phyloP scores from a whole-genome alignment of 2,329 filamentous ascomycete species.

The Colletotrichum cuscutae region DNA sequence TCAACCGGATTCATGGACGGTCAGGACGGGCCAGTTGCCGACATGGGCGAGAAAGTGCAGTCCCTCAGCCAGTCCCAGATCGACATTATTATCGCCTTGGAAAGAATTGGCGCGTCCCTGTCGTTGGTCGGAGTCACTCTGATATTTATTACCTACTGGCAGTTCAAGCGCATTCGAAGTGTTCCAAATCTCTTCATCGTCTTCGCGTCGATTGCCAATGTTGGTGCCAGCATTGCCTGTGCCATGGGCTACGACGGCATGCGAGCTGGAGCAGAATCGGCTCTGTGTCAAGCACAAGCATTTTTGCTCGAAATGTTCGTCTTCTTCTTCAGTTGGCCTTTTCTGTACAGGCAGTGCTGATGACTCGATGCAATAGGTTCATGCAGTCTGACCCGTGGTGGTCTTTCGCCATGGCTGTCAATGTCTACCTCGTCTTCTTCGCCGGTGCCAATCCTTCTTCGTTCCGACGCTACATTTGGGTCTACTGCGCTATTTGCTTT shows the following conservation, averaged over 20 bases:
- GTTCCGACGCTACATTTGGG: conserved; percentile 77
- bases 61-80: conserved; percentile 49
- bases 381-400: conserved; percentile 81
- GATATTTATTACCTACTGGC: conserved; percentile 63
- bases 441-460: conserved; percentile 70
- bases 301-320: conserved; percentile 76
- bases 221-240: conserved; percentile 72
- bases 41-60: neutral
- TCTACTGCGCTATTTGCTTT: conserved; percentile 77
- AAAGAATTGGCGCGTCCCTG: conserved; percentile 64
- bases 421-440: conserved; percentile 79
- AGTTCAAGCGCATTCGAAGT: conserved; percentile 63
- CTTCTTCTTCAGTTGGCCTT: neutral
- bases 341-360: neutral
- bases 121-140: conserved; percentile 61
- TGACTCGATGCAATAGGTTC: conserved; percentile 64
- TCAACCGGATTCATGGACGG: neutral
- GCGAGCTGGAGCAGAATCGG: conserved; percentile 58
- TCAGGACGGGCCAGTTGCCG: neutral
- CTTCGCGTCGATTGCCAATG: conserved; percentile 69
- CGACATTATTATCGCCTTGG: conserved; percentile 56
- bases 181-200: conserved; percentile 72
- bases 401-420: conserved; percentile 85
- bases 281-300: conserved; percentile 70
- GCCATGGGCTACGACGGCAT: conserved; percentile 77